phyloP scores from a whole-genome alignment of 164 flowering plant genomes.

The Euptelea pleiosperma region DNA sequence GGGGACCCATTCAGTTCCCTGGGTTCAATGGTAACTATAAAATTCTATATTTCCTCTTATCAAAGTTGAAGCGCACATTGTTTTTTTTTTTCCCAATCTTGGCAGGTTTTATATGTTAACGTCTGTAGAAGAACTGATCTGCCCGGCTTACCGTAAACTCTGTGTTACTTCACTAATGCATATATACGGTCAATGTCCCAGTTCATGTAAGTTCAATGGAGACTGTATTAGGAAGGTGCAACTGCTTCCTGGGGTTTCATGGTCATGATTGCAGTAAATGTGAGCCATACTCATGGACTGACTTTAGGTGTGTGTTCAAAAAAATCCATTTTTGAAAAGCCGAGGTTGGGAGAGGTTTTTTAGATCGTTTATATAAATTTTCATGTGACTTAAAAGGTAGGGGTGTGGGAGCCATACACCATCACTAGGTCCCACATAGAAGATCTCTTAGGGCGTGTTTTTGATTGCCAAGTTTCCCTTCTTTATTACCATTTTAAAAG shows the following conservation, averaged over 20 bases:
- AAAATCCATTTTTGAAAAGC: no score
- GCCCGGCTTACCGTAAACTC: constrained; percentile 91
- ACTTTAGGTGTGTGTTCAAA: no score
- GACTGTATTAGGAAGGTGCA: constrained; percentile 84
- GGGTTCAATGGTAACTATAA: constrained; percentile 75
- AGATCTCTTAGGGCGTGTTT: no score
- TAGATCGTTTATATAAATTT: no score
- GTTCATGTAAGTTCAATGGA: constrained; percentile 80
- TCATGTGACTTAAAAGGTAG: no score
- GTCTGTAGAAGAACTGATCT: constrained; percentile 65
- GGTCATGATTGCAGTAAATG: constrained; percentile 88
- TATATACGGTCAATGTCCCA: constrained; percentile 62
- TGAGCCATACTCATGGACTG: constrained; percentile 33
- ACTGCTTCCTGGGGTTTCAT: constrained; percentile 86
- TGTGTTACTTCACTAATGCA: constrained; percentile 45
- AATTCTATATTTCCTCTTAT: no score
- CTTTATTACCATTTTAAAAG: no score
- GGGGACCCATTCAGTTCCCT: constrained; percentile 74
- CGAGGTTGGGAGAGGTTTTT: no score
- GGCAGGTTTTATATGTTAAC: not conserved
- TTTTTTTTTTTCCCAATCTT: not conserved
- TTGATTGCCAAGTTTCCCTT: no score
- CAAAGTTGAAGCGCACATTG: not conserved
- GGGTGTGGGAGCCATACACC: no score
- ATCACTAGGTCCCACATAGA: no score